A percentile compares a stretch with the other conserved stretches of the same genome.
phyloP scores from a whole-genome alignment of 106 monocot genomes.

The Allium fistulosum region DNA sequence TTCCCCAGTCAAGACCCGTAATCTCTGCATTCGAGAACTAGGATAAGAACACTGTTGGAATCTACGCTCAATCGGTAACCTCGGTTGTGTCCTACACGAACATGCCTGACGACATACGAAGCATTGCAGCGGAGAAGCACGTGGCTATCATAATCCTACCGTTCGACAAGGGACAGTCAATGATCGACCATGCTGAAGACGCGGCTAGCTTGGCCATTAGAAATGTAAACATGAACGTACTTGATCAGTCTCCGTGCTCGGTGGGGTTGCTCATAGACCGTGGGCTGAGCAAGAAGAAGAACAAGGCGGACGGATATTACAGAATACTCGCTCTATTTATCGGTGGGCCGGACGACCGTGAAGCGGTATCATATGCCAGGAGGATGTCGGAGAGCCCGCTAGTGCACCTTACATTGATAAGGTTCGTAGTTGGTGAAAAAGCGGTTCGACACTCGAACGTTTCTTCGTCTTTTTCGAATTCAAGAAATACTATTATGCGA shows the following conservation, averaged over 20 bases:
- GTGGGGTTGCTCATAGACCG: conserved; percentile 60
- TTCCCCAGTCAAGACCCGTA: conserved; percentile 25
- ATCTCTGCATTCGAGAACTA: conserved; percentile 34
- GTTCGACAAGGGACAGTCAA: conserved; percentile 26
- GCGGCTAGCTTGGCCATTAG: conserved; percentile 32
- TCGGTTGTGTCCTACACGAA: conserved; percentile 32
- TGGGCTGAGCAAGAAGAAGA: conserved; percentile 10
- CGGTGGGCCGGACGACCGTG: conserved; percentile 68
- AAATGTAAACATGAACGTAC: conserved; percentile 35
- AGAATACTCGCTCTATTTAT: conserved; percentile 41
- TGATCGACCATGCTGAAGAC: conserved; percentile 41
- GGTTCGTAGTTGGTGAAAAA: conserved; percentile 13
- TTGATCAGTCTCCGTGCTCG: conserved; percentile 52
- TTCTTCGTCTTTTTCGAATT: neutral
- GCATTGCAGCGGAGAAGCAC: conserved; percentile 21
- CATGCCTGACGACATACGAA: conserved; percentile 52
- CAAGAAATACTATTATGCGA: neutral
- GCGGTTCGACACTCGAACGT: neutral
- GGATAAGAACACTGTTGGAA: conserved; percentile 32
- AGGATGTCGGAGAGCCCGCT: conserved; percentile 35
- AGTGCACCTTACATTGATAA: conserved; percentile 24
- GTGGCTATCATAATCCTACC: conserved; percentile 22
- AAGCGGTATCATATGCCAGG: conserved; percentile 30
- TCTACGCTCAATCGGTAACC: conserved; percentile 40
- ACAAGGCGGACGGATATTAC: neutral